Conservation (phyloP, 352 stramenopile species). For the Pythium guiyangense region DNA sequence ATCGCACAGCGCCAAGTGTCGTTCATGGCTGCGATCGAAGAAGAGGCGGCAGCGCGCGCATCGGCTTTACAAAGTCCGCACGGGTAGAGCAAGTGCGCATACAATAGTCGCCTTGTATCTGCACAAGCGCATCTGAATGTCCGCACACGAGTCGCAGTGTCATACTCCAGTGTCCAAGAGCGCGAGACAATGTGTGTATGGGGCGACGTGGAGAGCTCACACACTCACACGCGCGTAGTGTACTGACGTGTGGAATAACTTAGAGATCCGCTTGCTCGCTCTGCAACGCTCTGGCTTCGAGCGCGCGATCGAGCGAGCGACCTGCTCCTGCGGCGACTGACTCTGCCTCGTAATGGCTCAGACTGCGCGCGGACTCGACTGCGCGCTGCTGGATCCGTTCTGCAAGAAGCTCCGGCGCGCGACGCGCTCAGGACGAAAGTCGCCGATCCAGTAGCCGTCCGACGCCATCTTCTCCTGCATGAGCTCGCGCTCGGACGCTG, state of each 20-base stretch:
- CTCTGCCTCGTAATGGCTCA: too few species aligned
- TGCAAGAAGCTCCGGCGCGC: conserved; percentile 16
- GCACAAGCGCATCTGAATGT: too few species aligned
- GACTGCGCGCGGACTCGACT: conserved; percentile 2
- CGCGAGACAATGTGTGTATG: background rate
- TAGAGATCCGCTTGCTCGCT: too few species aligned
- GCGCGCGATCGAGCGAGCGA: too few species aligned
- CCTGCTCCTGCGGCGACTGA: too few species aligned
- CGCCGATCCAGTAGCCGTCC: conserved; percentile 79
- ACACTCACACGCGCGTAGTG: too few species aligned
- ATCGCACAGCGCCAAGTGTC: conserved; percentile 39
- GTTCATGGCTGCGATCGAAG: conserved; percentile 55
- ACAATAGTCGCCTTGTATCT: too few species aligned
- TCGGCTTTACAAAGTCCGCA: background rate
- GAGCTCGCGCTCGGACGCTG: conserved; percentile 33
- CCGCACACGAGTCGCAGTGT: too few species aligned
- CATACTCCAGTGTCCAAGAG: conserved; percentile 1
- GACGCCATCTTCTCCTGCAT: conserved; percentile 51
- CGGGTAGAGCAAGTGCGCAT: too few species aligned
- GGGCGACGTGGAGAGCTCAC: too few species aligned
- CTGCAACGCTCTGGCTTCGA: too few species aligned
- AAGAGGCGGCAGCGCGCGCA: conserved; percentile 17
- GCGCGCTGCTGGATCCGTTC: conserved; percentile 10
- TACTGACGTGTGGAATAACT: too few species aligned
- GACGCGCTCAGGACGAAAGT: conserved; percentile 52